Percentiles rank a stretch among this genome's conserved stretches.
These are phyloP conservation scores for Candida pseudoviswanathii DNA, from an alignment of 1,139 yeast genomes.

Conservation along the genomic window DNA sequence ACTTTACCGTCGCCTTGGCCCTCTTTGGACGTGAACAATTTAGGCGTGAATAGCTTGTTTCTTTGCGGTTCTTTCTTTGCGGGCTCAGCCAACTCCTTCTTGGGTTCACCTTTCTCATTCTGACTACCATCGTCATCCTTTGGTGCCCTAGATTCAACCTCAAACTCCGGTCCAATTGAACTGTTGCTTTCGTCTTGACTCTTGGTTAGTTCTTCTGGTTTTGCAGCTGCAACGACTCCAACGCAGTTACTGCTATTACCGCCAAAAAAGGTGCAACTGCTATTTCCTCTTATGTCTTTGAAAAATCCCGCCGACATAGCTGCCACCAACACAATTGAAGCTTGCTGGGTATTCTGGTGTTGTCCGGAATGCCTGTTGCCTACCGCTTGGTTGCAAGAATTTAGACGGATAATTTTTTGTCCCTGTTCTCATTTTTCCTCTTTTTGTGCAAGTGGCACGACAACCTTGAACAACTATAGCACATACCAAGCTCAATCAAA, in stretches of 20 bases:
- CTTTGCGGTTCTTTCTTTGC: not conserved
- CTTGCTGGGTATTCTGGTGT: no score
- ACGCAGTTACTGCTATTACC: no score
- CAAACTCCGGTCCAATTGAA: conserved; percentile 1
- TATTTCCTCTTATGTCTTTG: not conserved
- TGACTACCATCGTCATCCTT: no score
- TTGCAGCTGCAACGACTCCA: not conserved
- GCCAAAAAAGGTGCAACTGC: not conserved
- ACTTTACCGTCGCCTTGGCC: not conserved
- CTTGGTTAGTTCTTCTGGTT: not conserved
- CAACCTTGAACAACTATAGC: no score
- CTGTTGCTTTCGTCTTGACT: not conserved
- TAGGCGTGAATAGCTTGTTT: not conserved
- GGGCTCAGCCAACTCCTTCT: not conserved
- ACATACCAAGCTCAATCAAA: no score
- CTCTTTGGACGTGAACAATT: not conserved
- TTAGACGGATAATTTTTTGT: not conserved
- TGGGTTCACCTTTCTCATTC: not conserved
- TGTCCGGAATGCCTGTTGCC: no score
- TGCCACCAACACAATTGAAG: no score
- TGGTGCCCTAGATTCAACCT: not conserved
- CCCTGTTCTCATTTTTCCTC: not conserved
- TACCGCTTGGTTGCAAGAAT: not conserved
- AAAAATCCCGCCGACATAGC: not conserved
- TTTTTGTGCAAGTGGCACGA: no score